Evolutionary conservation across 2,329 filamentous ascomycete species (phyloP).

Genomic region (Colletotrichum musicola): DNA sequence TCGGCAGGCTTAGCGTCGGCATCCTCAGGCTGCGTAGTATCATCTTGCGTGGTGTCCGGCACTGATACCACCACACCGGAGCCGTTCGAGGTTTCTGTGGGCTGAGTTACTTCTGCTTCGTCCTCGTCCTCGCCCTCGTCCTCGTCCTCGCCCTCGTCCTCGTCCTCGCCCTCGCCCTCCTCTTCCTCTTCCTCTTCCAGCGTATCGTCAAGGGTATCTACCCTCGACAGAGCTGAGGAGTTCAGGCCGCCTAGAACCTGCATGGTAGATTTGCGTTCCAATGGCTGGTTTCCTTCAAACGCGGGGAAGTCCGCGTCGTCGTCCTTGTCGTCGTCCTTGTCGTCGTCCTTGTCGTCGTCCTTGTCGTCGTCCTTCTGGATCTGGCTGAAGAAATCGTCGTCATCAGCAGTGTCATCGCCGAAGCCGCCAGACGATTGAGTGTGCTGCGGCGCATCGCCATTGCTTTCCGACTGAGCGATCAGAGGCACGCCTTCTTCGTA

Average conservation of each 20-base stretch:
- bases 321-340: conserved; percentile 37
- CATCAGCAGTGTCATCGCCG: conserved; percentile 60
- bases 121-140: conserved; percentile 44
- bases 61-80: background rate
- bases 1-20: conserved; percentile 55
- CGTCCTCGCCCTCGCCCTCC: too few relatives aligned
- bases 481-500: conserved; percentile 79
- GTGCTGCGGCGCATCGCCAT: conserved; percentile 43
- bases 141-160: conserved; percentile 42
- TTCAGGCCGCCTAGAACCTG: conserved; percentile 71
- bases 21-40: conserved; percentile 37
- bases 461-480: conserved; percentile 56
- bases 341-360: conserved; percentile 40
- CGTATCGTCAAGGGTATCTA: conserved; percentile 46
- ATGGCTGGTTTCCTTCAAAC: conserved; percentile 45
- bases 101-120: background rate
- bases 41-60: conserved; percentile 1
- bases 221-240: conserved; percentile 44
- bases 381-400: conserved; percentile 74
- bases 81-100: background rate
- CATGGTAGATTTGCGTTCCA: conserved; percentile 79
- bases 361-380: conserved; percentile 51
- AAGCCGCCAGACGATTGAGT: conserved; percentile 46
- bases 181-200: conserved; percentile 46
- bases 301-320: conserved; percentile 43